These are phyloP conservation scores for Colletotrichum chrysophilum DNA, from an alignment of 2,329 filamentous ascomycete species.

Conservation along the genomic window DNA sequence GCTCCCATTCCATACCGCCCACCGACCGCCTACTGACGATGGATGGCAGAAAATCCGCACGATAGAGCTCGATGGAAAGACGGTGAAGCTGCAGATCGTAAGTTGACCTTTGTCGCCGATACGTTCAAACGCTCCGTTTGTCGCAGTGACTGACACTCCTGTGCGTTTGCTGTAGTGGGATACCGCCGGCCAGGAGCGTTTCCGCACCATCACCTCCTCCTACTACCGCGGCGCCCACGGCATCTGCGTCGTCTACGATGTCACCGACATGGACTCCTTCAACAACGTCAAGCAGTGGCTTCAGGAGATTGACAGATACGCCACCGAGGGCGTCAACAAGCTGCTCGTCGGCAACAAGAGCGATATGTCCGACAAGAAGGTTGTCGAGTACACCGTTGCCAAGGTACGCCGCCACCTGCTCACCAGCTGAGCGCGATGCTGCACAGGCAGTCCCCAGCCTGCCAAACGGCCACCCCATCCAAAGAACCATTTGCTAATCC, in stretches of 20 bases:
- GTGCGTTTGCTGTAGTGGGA: slow-evolving; percentile 78
- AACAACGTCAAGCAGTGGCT: slow-evolving; percentile 99
- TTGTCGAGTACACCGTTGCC: slow-evolving; percentile 98
- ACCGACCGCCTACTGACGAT: slow-evolving; percentile 10
- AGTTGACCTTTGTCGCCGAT: slow-evolving; percentile 38
- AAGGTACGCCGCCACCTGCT: slow-evolving; percentile 69
- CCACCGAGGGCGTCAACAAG: slow-evolving; percentile 99
- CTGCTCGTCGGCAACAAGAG: slow-evolving; percentile 99
- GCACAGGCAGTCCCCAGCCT: neutral
- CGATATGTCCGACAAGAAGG: slow-evolving; percentile 99
- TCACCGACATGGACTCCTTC: slow-evolving; percentile 99
- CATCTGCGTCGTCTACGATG: slow-evolving; percentile 99
- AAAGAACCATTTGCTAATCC: neutral
- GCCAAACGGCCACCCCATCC: neutral
- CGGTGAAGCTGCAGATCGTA: slow-evolving; percentile 99
- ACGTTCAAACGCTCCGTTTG: neutral
- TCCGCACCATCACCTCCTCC: slow-evolving; percentile 99
- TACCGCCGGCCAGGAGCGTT: slow-evolving; percentile 97
- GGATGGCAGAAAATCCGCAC: slow-evolving; percentile 92
- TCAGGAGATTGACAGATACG: slow-evolving; percentile 98
- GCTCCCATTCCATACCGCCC: neutral
- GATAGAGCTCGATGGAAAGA: slow-evolving; percentile 99
- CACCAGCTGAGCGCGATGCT: neutral
- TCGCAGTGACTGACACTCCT: slow-evolving; percentile 29
- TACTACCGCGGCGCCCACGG: slow-evolving; percentile 99